Evolutionary conservation across 805 yeast species (phyloP), one percentile per base, ranked within the genome.

Genomic region (Schwanniomyces polymorphus): DNA sequence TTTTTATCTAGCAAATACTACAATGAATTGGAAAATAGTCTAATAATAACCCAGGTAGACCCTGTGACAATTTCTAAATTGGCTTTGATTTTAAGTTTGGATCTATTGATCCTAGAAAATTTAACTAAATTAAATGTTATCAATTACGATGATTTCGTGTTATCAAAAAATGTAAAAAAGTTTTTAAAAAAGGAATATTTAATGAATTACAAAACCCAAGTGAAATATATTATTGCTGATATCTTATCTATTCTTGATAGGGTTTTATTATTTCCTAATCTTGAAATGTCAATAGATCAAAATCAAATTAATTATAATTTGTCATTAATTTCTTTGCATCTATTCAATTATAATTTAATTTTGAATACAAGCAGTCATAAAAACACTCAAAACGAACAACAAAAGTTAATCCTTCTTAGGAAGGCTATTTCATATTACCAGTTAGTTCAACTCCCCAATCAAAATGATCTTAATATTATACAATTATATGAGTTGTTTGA

Each of bases 401-500:
- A 67, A 34, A 65, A 65, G 43, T 54, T 67, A 23, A 45, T 60
- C 26, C 52, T 66, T 49, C 52, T 67, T 25, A 50, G 63, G 33
- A 57, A 61, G 37, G 58, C 68, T n/a, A 58, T 69, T 21, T 57
- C 68, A 8, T 65, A 55, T 45, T 67, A 55, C 48, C 70, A 66
- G 45, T 49, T 68, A 27, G 63, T 69, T 16, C 58, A 64, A 45
- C 44, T 62, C 27, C 63, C 60, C 16, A 50, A 59, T 27, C 55
- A 57, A 23, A 58, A 60, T 31, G 57, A 51, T 23, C 48, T 52
- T 16, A 45, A 48, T 2, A 49, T 55, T 2, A 52, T 51, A 25
- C 67, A 65, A 45, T 43, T 67, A 33, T 57, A 56, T 43, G 74
- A 69, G 47, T 57, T 69, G 35, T 68, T 57, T 49, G 72, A 67